Conservation (phyloP, 1,284 basidiomycete species). For the Fomitopsis palustris region DNA sequence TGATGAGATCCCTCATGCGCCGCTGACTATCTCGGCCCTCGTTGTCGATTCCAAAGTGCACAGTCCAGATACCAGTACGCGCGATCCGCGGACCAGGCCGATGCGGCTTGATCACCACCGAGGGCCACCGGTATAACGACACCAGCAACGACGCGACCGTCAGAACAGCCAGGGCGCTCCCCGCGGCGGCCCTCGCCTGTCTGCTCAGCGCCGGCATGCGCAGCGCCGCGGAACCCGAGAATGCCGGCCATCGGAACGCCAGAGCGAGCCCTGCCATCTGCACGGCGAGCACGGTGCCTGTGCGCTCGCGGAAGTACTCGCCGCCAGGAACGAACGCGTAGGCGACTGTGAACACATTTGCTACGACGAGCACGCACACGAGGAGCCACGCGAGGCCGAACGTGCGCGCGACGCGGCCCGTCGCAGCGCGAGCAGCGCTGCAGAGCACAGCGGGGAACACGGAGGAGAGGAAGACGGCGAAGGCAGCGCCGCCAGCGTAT, state of each 20-base stretch:
- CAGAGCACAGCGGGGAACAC: slow-evolving; percentile 55
- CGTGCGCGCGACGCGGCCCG: slow-evolving; percentile 39
- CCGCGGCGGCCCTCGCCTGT: slow-evolving; percentile 33
- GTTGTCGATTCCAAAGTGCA: slow-evolving; percentile 88
- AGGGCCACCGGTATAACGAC: slow-evolving; percentile 52
- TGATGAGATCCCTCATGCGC: slow-evolving; percentile 72
- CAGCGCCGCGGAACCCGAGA: slow-evolving; percentile 14
- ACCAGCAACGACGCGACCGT: slow-evolving; percentile 49
- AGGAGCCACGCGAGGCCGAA: slow-evolving; percentile 60
- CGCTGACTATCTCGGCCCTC: slow-evolving; percentile 81
- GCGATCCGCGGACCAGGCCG: slow-evolving; percentile 67
- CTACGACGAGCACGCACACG: slow-evolving; percentile 64
- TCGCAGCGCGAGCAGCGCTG: slow-evolving; percentile 32
- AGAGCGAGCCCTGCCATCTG: slow-evolving; percentile 49
- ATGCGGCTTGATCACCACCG: slow-evolving; percentile 50
- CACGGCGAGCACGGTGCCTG: slow-evolving; percentile 57
- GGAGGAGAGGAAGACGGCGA: slow-evolving; percentile 69
- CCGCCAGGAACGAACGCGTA: slow-evolving; percentile 95
- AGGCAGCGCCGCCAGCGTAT: slow-evolving; percentile 67
- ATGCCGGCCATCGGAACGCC: slow-evolving; percentile 40
- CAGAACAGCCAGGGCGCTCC: slow-evolving; percentile 37
- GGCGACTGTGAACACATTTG: slow-evolving; percentile 77
- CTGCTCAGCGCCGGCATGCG: slow-evolving; percentile 37
- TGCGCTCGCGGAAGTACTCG: slow-evolving; percentile 75
- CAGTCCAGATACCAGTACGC: slow-evolving; percentile 91